phyloP scores from a whole-genome alignment of 805 yeast species.

The Wickerhamomyces ciferrii region DNA sequence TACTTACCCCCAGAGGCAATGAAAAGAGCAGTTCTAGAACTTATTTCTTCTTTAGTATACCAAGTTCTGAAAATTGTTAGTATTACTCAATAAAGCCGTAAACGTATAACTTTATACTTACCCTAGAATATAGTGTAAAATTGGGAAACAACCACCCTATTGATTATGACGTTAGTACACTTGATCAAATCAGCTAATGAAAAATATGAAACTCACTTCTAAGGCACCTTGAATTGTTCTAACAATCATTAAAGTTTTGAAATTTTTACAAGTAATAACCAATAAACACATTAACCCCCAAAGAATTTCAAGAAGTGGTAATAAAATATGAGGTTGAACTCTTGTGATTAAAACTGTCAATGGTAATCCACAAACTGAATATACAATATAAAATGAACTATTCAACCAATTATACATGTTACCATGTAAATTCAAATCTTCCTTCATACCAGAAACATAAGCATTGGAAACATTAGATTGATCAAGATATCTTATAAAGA shows the following conservation, averaged over 20 bases:
- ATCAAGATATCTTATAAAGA: conserved; percentile 53
- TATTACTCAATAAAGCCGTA: too few relatives aligned
- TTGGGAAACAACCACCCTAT: neutral
- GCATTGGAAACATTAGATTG: conserved; percentile 56
- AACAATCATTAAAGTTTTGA: neutral
- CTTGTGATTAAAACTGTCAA: neutral
- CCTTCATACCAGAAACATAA: conserved; percentile 54
- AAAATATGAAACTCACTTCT: neutral
- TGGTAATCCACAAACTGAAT: neutral
- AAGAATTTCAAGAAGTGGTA: neutral
- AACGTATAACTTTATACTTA: too few relatives aligned
- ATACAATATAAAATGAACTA: neutral
- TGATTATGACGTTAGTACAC: too few relatives aligned
- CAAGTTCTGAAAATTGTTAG: neutral
- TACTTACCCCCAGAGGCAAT: neutral
- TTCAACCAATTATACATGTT: conserved; percentile 30
- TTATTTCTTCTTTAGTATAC: neutral
- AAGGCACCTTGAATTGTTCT: neutral
- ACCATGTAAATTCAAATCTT: conserved; percentile 47
- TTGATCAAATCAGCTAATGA: too few relatives aligned
- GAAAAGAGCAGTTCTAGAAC: neutral
- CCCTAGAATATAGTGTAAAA: neutral
- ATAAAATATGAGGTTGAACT: neutral
- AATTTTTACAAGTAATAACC: neutral
- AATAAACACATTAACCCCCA: neutral